Percentiles rank a stretch among this genome's conserved stretches.
Evolutionary conservation across 208 protist species (phyloP).

Genomic region (Zelonia costaricensis): DNA sequence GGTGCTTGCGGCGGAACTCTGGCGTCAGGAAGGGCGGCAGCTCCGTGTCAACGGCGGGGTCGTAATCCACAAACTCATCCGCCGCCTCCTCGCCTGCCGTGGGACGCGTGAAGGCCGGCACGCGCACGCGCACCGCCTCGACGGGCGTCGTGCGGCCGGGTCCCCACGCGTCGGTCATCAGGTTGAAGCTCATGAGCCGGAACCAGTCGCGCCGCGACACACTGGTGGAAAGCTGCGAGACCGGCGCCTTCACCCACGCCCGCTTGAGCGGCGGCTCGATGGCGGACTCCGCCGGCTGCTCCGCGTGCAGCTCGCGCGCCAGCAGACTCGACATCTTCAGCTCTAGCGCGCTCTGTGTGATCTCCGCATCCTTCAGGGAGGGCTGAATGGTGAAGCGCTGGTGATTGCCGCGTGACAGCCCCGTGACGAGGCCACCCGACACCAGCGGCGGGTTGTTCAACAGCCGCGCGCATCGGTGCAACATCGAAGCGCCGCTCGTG

Average conservation of each 20-base stretch:
- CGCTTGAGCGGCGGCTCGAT: constrained; percentile 53
- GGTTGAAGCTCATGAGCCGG: constrained; percentile 87
- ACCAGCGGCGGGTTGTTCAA: constrained; percentile 9
- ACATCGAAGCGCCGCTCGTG: constrained; percentile 15
- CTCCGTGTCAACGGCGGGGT: constrained; percentile 38
- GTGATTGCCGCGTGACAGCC: background rate
- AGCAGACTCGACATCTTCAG: constrained; percentile 42
- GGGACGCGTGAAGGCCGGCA: constrained; percentile 61
- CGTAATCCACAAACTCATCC: constrained; percentile 55
- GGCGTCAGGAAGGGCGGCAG: constrained; percentile 67
- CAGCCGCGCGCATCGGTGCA: constrained; percentile 1
- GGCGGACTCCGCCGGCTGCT: constrained; percentile 4
- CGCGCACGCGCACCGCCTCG: constrained; percentile 43
- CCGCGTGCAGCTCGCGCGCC: constrained; percentile 22
- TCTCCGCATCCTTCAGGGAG: constrained; percentile 31
- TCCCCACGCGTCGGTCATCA: constrained; percentile 74
- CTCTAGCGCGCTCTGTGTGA: constrained; percentile 39
- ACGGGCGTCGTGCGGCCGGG: constrained; percentile 45
- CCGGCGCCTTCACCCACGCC: constrained; percentile 61
- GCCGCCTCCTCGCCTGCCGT: background rate
- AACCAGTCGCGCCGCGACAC: constrained; percentile 77
- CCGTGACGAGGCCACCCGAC: constrained; percentile 10
- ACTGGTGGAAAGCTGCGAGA: constrained; percentile 66
- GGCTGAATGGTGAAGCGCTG: constrained; percentile 39
- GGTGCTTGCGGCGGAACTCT: constrained; percentile 55